Evolutionary conservation across 257 asterid species (phyloP).

Genomic region (Schizonepeta tenuifolia): DNA sequence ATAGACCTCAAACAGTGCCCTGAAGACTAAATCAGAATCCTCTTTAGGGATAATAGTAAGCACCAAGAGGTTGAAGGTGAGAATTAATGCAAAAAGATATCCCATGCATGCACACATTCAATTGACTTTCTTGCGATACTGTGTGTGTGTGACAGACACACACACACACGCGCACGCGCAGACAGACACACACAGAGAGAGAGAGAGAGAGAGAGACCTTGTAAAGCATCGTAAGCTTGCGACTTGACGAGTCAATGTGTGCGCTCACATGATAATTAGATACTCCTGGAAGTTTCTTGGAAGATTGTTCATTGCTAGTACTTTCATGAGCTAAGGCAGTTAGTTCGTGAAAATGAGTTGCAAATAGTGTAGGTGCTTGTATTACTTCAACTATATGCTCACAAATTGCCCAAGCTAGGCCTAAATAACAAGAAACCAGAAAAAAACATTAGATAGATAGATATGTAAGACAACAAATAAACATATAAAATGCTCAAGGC

Average conservation of each 20-base stretch:
- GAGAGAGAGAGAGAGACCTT: conserved; percentile 52
- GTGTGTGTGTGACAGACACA: not conserved
- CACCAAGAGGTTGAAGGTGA: not conserved
- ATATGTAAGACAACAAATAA: conserved; percentile 19
- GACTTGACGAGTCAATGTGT: conserved; percentile 83
- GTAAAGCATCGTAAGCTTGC: conserved; percentile 97
- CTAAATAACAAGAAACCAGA: conserved; percentile 45
- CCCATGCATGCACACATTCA: not conserved
- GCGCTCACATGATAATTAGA: conserved; percentile 97
- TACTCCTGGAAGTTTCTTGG: conserved; percentile 60
- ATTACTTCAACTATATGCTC: conserved; percentile 88
- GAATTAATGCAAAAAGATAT: conserved; percentile 5
- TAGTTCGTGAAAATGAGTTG: conserved; percentile 98
- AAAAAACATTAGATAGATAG: conserved; percentile 8
- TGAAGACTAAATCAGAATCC: conserved; percentile 14
- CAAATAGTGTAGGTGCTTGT: conserved; percentile 90
- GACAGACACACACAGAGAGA: not conserved
- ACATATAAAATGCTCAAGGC: conserved; percentile 26
- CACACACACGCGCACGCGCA: not conserved
- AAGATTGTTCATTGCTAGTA: conserved; percentile 43
- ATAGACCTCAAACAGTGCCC: not conserved
- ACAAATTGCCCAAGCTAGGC: conserved; percentile 98
- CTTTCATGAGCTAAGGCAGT: conserved; percentile 78
- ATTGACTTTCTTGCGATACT: not conserved
- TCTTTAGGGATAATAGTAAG: not conserved